Evolutionary conservation across 768 basidiomycete genomes (phyloP), one percentile per base, ranked within the genome.

Genomic region (Tulasnella sp.): DNA sequence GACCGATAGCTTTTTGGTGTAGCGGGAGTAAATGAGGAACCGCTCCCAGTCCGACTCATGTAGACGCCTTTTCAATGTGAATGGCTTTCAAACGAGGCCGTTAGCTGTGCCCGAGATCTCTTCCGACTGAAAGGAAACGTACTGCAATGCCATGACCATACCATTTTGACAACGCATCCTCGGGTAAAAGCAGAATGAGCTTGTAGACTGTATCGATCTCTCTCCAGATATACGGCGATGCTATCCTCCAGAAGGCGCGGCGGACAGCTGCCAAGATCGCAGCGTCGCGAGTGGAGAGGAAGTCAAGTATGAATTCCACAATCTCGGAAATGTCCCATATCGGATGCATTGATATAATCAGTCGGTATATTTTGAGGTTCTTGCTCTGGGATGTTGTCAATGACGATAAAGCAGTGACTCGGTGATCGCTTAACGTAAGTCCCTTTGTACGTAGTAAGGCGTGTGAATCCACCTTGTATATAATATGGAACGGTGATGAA

Each of bases 361-460:
- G 4, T 46, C 12, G 46, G 16, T 46, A 20, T 46, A 1, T 16
- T 16, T 46, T 46, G 16, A 46, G 16, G 12, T 14, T 16, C 46
- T 18, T 18, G 85, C 84, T 60, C 90, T 81, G 8, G 76, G 81
- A 37, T 37, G 37, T 37, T 37, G 37, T 37, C 2, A 37, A 37
- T 37, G 37, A 37, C 37, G 37, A 37, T 37, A 37, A n/a, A 37
- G 37, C 2, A 37, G 37, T 37, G 37, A 37, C 37, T 37, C 37
- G 37, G 37, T 37, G 37, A 6, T 37, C 37, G 37, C 37, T 2
- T 37, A 6, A 37, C 6, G 37, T 37, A 37, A 37, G n/a, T n/a
- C n/a, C n/a, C n/a, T n/a, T n/a, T n/a, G n/a, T n/a, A n/a, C n/a
- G n/a, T n/a, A n/a, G n/a, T 6, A 37, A 37, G 37, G 37, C 37